These are phyloP conservation scores for Graphilbum fragrans DNA, from an alignment of 2,329 filamentous ascomycete species.

Conservation along the genomic window DNA sequence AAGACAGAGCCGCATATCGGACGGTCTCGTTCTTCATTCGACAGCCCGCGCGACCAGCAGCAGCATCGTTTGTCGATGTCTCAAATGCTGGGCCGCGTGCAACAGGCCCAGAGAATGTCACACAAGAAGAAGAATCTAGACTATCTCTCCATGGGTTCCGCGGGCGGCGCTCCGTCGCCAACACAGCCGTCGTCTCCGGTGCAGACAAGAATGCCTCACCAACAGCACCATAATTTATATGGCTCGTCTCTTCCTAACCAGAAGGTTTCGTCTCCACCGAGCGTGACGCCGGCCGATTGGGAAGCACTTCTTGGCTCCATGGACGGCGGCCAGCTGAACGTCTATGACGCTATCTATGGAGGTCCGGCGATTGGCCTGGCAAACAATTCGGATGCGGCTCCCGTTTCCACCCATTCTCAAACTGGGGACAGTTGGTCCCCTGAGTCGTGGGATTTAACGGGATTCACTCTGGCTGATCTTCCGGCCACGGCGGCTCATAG, in stretches of 20 bases:
- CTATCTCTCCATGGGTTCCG: conserved; percentile 33
- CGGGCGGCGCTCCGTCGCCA: conserved; percentile 11
- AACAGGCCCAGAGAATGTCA: conserved; percentile 15
- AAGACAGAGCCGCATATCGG: conserved; percentile 18
- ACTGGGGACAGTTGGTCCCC: conserved; percentile 37
- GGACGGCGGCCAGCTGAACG: conserved; percentile 67
- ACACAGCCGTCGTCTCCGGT: conserved; percentile 37
- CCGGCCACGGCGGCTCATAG: conserved; percentile 2
- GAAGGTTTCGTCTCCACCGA: conserved; percentile 18
- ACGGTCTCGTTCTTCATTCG: conserved; percentile 35
- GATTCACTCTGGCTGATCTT: conserved; percentile 38
- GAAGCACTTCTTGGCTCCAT: conserved; percentile 69
- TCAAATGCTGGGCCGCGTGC: conserved; percentile 25
- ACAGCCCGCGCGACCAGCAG: conserved; percentile 25
- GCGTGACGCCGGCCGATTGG: conserved; percentile 60
- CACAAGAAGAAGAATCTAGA: conserved; percentile 37
- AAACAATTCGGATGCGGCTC: conserved; percentile 23
- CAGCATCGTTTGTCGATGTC: conserved; percentile 37
- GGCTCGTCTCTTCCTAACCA: conserved; percentile 16
- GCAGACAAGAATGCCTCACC: conserved; percentile 27
- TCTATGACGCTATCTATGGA: conserved; percentile 76
- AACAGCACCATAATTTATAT: conserved; percentile 23
- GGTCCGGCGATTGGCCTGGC: conserved; percentile 38
- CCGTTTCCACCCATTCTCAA: conserved; percentile 23
- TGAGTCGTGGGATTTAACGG: conserved; percentile 42